Evolutionary conservation across 2,329 filamentous ascomycete genomes (phyloP).

Genomic region (Fusarium sp.): DNA sequence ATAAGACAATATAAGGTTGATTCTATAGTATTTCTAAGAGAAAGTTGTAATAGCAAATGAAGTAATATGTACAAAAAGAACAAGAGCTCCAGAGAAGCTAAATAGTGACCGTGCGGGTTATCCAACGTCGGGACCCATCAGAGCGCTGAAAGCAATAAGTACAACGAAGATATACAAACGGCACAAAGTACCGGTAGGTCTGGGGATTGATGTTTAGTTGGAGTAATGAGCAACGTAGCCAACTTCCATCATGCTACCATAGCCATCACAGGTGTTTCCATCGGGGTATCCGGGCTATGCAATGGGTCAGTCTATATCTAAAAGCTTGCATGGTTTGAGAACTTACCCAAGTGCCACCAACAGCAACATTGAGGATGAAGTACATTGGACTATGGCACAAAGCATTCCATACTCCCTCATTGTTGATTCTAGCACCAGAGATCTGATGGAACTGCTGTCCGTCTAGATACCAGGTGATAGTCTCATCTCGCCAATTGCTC

Average conservation of each 20-base stretch:
- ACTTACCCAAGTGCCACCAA: conserved; percentile 65
- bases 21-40: no score
- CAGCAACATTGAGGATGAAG: conserved; percentile 66
- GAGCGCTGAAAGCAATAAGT: background rate
- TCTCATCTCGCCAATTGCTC: conserved; percentile 61
- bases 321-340: rapidly evolving
- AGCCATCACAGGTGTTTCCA: conserved; percentile 57
- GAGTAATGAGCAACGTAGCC: conserved; percentile 60
- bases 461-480: conserved; percentile 64
- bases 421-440: conserved; percentile 58
- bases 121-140: no score
- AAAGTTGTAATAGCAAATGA: no score
- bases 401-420: conserved; percentile 60
- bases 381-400: conserved; percentile 64
- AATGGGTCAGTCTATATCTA: background rate
- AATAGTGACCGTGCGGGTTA: no score
- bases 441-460: conserved; percentile 60
- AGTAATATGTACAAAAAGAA: no score
- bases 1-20: no score
- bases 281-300: conserved; percentile 62
- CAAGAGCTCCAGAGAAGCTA: no score
- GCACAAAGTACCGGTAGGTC: background rate
- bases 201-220: background rate
- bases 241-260: conserved; percentile 63
- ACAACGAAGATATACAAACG: background rate